Percentiles rank a stretch among this genome's conserved stretches.
Conservation (phyloP, 2,329 filamentous ascomycete genomes). For the Cladobotryum mycophilum region DNA sequence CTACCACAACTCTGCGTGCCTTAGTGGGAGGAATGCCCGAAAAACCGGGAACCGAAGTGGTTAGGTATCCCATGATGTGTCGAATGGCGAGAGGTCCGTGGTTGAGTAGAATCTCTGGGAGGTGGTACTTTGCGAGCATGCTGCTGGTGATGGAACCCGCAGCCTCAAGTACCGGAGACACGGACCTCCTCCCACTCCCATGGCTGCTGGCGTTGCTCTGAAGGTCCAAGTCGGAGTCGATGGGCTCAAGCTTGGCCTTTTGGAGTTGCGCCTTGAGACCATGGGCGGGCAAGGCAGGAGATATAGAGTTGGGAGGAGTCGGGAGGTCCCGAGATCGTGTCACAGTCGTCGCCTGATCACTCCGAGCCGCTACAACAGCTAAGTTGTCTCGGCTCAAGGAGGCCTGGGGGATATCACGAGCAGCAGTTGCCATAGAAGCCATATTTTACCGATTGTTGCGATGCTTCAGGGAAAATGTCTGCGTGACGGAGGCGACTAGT, state of each 20-base stretch:
- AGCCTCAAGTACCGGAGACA: slow-evolving; percentile 56
- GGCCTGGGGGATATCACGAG: slow-evolving; percentile 60
- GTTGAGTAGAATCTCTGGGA: slow-evolving; percentile 82
- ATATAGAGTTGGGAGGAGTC: slow-evolving; percentile 93
- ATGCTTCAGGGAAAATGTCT: slow-evolving; percentile 42
- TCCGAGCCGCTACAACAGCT: slow-evolving; percentile 63
- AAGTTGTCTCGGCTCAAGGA: slow-evolving; percentile 62
- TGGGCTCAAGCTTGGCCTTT: slow-evolving; percentile 52
- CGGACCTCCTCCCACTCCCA: slow-evolving; percentile 22
- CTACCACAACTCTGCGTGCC: slow-evolving; percentile 86
- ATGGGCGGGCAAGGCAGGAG: slow-evolving; percentile 76
- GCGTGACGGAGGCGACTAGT: slow-evolving; percentile 7
- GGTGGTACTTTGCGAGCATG: slow-evolving; percentile 81
- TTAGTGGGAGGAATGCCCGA: slow-evolving; percentile 83
- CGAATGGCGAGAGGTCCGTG: slow-evolving; percentile 91
- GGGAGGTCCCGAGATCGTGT: slow-evolving; percentile 62
- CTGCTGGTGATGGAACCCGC: slow-evolving; percentile 76
- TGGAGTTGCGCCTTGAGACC: slow-evolving; percentile 65
- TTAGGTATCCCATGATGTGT: slow-evolving; percentile 91
- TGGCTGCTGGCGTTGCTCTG: slow-evolving; percentile 47
- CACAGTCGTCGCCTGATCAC: slow-evolving; percentile 52
- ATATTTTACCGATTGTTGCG: slow-evolving; percentile 40
- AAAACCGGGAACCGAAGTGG: slow-evolving; percentile 88
- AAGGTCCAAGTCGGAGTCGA: slow-evolving; percentile 85
- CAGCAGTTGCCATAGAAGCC: slow-evolving; percentile 61